Base-by-base conservation (phyloP, 441 rosid species). In the Euphorbia celastroides region DNA sequence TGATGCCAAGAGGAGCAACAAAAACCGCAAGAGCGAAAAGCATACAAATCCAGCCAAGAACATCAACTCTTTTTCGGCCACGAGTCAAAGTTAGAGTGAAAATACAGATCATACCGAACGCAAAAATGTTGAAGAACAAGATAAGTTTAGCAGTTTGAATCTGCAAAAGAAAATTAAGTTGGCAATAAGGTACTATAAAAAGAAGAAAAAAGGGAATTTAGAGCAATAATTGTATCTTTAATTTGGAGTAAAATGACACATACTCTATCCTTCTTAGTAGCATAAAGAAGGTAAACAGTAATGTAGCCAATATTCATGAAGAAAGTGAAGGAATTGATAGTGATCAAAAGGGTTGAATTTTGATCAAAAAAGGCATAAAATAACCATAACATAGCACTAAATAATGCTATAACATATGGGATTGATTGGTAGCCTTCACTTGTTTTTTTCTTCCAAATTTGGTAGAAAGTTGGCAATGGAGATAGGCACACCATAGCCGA, bases 361-460 rank as follows among this genome's bases (percentile, higher is more conserved):
- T 59, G 72, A 38, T 84, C 78, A 66, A 85, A 66, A 30, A 79
- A 20, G 16, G 93, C 93, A 54, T 91, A 91, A 80, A 85, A 91
- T 25, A 90, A 73, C 97, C 95, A 90, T 3, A 88, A 79, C 96
- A 84, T 90, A 5, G 97, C 96, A 78, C 96, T 91, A 57, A 91
- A 81, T 2, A 88, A 75, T 11, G 83, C 86, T 57, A 87, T 65
- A 74, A 91, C 90, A 30, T 91, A 91, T 2, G 97, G 97, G 44
- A 88, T 62, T 2, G 88, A 79, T 34, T 91, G 96, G 70, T 77
- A 91, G 34, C 93, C 96, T 75, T 84, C 86, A 6, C 93, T 76
- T 4, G 90, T 70, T 72, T 85, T 90, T 78, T 85, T 86, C 88
- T 83, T 85, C 75, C 76, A 84, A 38, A 90, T 87, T 50, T 75